A percentile compares a stretch with the other conserved stretches of the same genome.
These are phyloP conservation scores for Prunus yedoensis DNA, from an alignment of 331 rosid genomes.

Conservation along the genomic window DNA sequence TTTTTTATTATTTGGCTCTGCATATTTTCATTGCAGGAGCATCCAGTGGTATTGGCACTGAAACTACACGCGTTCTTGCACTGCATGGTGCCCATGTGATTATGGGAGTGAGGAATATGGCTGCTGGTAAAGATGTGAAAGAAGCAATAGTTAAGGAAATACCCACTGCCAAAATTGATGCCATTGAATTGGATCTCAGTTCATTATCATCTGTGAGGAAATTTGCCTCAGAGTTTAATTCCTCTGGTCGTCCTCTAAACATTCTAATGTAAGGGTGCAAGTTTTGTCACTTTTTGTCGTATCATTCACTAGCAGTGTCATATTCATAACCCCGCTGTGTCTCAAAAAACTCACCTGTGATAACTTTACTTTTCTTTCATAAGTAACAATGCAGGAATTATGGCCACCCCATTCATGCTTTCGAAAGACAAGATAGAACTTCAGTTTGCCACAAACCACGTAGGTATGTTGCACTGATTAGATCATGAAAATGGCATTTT, in stretches of 20 bases:
- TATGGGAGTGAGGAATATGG: slow-evolving; percentile 63
- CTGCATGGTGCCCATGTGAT: slow-evolving; percentile 78
- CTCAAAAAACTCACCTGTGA: slow-evolving; percentile 1
- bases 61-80: slow-evolving; percentile 80
- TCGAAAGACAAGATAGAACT: slow-evolving; percentile 44
- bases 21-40: slow-evolving; percentile 58
- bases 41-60: slow-evolving; percentile 76
- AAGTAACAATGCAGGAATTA: slow-evolving; percentile 57
- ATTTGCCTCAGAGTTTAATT: slow-evolving; percentile 50
- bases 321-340: neutral
- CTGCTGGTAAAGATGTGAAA: slow-evolving; percentile 43
- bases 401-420: slow-evolving; percentile 50
- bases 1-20: slow-evolving; percentile 2
- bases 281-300: slow-evolving; percentile 10
- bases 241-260: slow-evolving; percentile 50
- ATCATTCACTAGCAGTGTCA: neutral
- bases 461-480: slow-evolving; percentile 22
- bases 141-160: slow-evolving; percentile 56
- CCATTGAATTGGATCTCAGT: slow-evolving; percentile 74
- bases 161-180: slow-evolving; percentile 69
- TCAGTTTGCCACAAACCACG: slow-evolving; percentile 49
- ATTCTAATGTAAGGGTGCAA: slow-evolving; percentile 51
- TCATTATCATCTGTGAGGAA: slow-evolving; percentile 52
- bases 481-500: neutral
- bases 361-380: neutral